These are phyloP conservation scores for Trichosporon faecale DNA, from an alignment of 1,284 basidiomycete genomes.

Conservation along the genomic window DNA sequence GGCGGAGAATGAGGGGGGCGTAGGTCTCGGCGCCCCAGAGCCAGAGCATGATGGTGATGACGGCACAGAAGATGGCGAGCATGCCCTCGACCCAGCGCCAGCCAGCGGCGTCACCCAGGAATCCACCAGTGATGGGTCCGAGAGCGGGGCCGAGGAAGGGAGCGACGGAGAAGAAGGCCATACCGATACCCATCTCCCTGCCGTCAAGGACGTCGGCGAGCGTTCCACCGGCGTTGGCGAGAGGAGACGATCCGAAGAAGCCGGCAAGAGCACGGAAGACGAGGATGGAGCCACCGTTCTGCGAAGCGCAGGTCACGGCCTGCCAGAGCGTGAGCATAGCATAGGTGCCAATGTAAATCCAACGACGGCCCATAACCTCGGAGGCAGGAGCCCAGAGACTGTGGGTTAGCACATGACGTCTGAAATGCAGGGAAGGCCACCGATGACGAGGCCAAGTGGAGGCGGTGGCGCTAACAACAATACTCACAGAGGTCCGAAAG, in stretches of 20 bases:
- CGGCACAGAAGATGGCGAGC: conserved; percentile 56
- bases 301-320: conserved; percentile 35
- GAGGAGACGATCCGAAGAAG: conserved; percentile 48
- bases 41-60: conserved; percentile 24
- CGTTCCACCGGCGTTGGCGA: conserved; percentile 50
- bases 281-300: conserved; percentile 34
- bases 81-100: conserved; percentile 64
- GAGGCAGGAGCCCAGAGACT: conserved; percentile 53
- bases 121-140: conserved; percentile 48
- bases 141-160: conserved; percentile 27
- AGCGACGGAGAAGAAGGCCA: conserved; percentile 28
- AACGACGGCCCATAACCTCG: conserved; percentile 59
- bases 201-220: conserved; percentile 46
- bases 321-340: conserved; percentile 43
- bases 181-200: conserved; percentile 44
- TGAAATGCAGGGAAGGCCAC: not conserved
- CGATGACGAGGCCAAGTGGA: not conserved
- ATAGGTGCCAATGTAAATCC: conserved; percentile 62
- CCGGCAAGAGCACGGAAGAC: conserved; percentile 48
- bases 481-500: conserved; percentile 37
- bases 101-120: conserved; percentile 45
- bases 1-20: conserved; percentile 51
- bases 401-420: not conserved
- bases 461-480: not conserved
- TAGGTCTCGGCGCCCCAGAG: conserved; percentile 54